Evolutionary conservation across 257 asterid genomes (phyloP), one percentile per base, ranked within the genome.

Genomic region (Solanum phureja): DNA sequence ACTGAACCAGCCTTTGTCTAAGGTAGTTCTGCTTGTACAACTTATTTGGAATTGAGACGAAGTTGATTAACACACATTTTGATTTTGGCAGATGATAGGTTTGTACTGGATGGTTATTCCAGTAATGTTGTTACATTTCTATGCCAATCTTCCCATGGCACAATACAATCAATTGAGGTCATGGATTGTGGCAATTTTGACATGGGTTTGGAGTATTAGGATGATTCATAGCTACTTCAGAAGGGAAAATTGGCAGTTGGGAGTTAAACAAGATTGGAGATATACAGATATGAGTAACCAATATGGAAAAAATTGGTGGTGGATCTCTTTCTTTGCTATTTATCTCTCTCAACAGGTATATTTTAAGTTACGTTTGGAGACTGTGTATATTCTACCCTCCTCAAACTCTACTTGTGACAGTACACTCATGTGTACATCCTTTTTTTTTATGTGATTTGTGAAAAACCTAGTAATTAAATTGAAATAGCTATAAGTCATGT

Each of bases 191-290:
- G 90, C 92, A 2, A 3, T 90, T 23, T 88, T 97, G 93, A 95
- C 97, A 23, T 94, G 95, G 96, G 71, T 93, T 87, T 97, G 99
- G 99, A 92, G 97, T 83, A 40, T 92, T 13, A 92, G 99, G 93
- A 96, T 97, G 88, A 92, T 92, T 4, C 98, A 97, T 87, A 97
- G 94, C 92, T 97, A 97, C 90, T 95, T 95, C 87, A 98, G 99
- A 89, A 96, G 99, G 7, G 98, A 97, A 79, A 91, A 91, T 49
- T 95, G 99, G 98, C 98, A 95, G 87, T 97, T 95, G 97, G 98
- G 98, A 37, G 95, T 90, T 24, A 93, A 95, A 60, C 98, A 97
- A 89, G 99, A 95, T 87, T 97, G 98, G 99, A 92, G 99, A 76
- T 95, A 94, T 56, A 90, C 89, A 34, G 98, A 95, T 90, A 86